Evolutionary conservation across 257 asterid species (phyloP).

Genomic region (Nyctanthes arbortristis): DNA sequence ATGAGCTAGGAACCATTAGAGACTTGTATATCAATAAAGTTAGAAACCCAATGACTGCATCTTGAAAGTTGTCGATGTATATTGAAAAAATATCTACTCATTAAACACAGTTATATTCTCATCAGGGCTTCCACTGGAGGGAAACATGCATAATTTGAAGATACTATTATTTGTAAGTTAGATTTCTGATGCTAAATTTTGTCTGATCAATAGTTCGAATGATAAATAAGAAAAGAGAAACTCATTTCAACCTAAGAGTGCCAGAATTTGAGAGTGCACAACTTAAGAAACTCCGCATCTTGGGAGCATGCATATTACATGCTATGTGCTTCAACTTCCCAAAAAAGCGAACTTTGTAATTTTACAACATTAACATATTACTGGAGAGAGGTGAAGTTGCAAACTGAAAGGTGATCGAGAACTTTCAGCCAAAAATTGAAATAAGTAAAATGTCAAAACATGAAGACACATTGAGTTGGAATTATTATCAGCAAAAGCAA

Average conservation of each 20-base stretch:
- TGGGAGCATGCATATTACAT: constrained; percentile 7
- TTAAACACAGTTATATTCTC: constrained; percentile 5
- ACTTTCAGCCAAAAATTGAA: not conserved
- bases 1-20: not conserved
- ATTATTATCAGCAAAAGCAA: not conserved
- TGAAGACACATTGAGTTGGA: not conserved
- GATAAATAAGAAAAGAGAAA: constrained; percentile 7
- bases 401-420: not conserved
- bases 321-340: not conserved
- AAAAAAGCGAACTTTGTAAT: constrained; percentile 13
- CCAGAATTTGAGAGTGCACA: not conserved
- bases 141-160: not conserved
- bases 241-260: constrained; percentile 1
- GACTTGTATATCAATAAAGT: not conserved
- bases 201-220: not conserved
- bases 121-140: constrained; percentile 7
- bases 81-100: constrained; percentile 2
- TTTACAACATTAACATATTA: no score
- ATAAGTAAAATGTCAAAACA: not conserved
- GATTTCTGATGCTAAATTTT: not conserved
- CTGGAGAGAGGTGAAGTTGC: not conserved
- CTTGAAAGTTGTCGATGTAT: constrained; percentile 2
- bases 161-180: not conserved
- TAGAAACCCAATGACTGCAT: constrained; percentile 12
- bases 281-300: not conserved